Evolutionary conservation across 352 stramenopile species (phyloP), one percentile per base, ranked within the genome.

Genomic region (Phytopythium cucurbitacearum): DNA sequence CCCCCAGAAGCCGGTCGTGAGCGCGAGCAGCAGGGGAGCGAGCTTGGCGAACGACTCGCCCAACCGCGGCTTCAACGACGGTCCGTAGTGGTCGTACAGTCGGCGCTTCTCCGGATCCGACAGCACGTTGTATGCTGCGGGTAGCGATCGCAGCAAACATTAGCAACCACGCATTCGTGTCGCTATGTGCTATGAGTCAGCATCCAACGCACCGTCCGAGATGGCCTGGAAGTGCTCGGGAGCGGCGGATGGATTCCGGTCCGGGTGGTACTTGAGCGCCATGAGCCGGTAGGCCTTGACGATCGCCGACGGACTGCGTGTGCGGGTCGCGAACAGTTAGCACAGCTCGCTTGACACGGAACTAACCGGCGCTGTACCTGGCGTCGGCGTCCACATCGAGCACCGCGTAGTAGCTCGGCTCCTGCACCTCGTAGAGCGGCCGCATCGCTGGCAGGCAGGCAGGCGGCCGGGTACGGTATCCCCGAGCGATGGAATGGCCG

Each of bases 281-380:
- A 97, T 75, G 45, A 81, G 80, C 48, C 97, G 95, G 67, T 99
- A 99, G 4, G 95, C 91, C 47, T 91, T 87, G 62, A 98, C 97
- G 51, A 99, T 98, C 45, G 96, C 91, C 5, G 95, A 73, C 34
- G 92, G 66, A 60, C 81, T 98, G 37, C 32, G 10, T 37, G 21
- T 28, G 21, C 21, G 21, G 21, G 21, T 35, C n/a, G 15, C 5
- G 7, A 4, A 21, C 39, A 50, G 12, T 16, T 32, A 33, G n/a
- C 12, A 13, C 3, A 1, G 15, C 45, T 12, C 11, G 15, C 32
- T 35, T n/a, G 33, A 4, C 42, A 10, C 34, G 33, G 15, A 37
- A 36, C 3, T 39, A 48, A 9, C 45, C 1, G 38, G 51, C 38
- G 3, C 5, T 45, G 6, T 48, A 86, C 79, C 79, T 89, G 47